Evolutionary conservation across 192 early-diverging fungal genomes (phyloP), one percentile per base, ranked within the genome.

Genomic region (Haplosporangium gracile): DNA sequence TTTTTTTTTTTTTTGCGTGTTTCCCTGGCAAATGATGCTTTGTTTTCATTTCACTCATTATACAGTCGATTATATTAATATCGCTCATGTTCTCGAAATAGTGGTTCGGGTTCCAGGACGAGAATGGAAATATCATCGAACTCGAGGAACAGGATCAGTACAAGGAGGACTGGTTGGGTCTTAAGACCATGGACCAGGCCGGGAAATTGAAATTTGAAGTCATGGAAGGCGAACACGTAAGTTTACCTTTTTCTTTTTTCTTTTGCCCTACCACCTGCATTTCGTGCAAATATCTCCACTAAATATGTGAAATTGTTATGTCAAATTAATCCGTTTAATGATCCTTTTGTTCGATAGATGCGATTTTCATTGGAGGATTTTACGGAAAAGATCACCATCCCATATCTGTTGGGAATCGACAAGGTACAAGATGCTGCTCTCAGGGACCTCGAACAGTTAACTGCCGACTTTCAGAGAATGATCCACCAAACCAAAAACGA

Each of bases 21-120:
- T 60, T 10, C 6, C 9, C 15, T 15, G 40, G 29, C 9, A 42
- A 29, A 9, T 47, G 42, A 39, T 68, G 13, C 5, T 32, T 39
- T 47, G 42, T 26, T 0, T 5, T 18, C 18, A 10, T 15, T 18
- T 18, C 68, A 74, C 75, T 70, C 51, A 74, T 34, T 38, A 45
- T 32, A 16, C 43, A 34, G 20, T 4, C 49, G 5, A 4, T 5
- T 5, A 18, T 51, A 0, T 22, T 22, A 15, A 51, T 51, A 51
- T 22, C 42, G 18, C 43, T 51, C 60, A 8, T 13, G 38, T 70
- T 82, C 4, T 2, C 26, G 65, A 45, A 11, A 53, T 82, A 94
- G 89, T 96, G 95, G 95, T 96, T 96, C 81, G 93, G 93, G 70
- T 94, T 93, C 72, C 83, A 92, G 40, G 91, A 95, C 47, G 88